Evolutionary conservation across 2,329 filamentous ascomycete genomes (phyloP).

Genomic region (Aphanocladium album): DNA sequence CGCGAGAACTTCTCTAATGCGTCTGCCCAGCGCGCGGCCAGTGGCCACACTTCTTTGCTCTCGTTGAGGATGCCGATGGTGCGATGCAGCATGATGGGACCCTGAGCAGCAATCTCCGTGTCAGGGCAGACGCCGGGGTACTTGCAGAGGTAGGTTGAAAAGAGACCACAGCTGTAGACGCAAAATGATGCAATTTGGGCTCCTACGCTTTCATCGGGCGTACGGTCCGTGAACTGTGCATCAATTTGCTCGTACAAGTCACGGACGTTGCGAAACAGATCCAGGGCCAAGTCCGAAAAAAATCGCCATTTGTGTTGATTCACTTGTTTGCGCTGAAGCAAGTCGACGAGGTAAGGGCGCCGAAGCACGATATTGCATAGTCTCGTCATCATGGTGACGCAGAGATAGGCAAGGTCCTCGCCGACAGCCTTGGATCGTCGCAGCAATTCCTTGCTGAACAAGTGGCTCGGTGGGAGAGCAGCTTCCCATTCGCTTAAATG

Average conservation of each 20-base stretch:
- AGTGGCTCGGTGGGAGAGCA: slow-evolving; percentile 41
- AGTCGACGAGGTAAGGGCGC: slow-evolving; percentile 47
- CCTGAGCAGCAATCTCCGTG: slow-evolving; percentile 32
- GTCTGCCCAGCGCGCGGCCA: slow-evolving; percentile 49
- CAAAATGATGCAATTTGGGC: slow-evolving; percentile 52
- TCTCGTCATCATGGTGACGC: slow-evolving; percentile 49
- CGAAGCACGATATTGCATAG: slow-evolving; percentile 54
- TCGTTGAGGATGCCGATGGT: slow-evolving; percentile 42
- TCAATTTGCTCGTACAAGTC: slow-evolving; percentile 46
- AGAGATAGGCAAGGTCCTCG: slow-evolving; percentile 49
- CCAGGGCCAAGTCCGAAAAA: slow-evolving; percentile 39
- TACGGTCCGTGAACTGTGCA: slow-evolving; percentile 43
- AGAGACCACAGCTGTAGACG: slow-evolving; percentile 50
- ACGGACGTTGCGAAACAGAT: slow-evolving; percentile 46
- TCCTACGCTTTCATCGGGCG: slow-evolving; percentile 44
- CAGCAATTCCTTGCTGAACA: slow-evolving; percentile 39
- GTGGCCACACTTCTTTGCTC: slow-evolving; percentile 47
- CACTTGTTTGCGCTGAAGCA: slow-evolving; percentile 38
- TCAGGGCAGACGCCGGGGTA: slow-evolving; percentile 44
- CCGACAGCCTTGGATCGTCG: slow-evolving; percentile 42
- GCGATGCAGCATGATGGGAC: slow-evolving; percentile 41
- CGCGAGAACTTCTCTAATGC: slow-evolving; percentile 43
- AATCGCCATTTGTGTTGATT: slow-evolving; percentile 28
- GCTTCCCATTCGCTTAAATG: slow-evolving; percentile 45
- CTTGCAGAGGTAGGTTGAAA: slow-evolving; percentile 48